A percentile compares a stretch with the other conserved stretches of the same genome.
These are phyloP conservation scores for Yamadazyma conglobata DNA, from an alignment of 1,139 yeast genomes.

Conservation along the genomic window DNA sequence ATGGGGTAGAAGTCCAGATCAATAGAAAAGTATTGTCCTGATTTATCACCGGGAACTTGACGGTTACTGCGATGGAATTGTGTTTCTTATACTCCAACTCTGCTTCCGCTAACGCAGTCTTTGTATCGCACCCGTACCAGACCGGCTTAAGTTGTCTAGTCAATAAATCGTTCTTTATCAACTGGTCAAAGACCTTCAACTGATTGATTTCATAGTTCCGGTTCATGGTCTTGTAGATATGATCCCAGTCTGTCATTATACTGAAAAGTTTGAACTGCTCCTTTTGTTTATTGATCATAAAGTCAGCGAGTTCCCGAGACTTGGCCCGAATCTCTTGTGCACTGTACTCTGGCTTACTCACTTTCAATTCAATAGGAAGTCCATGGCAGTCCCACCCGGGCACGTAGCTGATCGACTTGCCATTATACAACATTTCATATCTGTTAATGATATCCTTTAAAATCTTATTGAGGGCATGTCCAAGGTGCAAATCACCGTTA, in stretches of 20 bases:
- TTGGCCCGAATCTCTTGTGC: conserved; percentile 51
- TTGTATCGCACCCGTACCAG: conserved; percentile 94
- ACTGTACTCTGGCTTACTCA: conserved; percentile 45
- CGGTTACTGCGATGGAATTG: conserved; percentile 65
- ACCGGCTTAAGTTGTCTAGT: conserved; percentile 90
- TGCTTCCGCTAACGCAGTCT: conserved; percentile 94
- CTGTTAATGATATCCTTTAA: conserved; percentile 83
- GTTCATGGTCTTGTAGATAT: conserved; percentile 70
- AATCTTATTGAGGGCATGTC: conserved; percentile 89
- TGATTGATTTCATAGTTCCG: conserved; percentile 73
- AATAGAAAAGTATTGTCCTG: conserved; percentile 26
- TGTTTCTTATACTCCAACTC: conserved; percentile 88
- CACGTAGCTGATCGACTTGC: conserved; percentile 61
- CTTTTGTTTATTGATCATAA: conserved; percentile 62
- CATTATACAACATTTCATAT: conserved; percentile 55
- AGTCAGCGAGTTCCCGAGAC: conserved; percentile 66
- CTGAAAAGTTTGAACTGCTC: conserved; percentile 65
- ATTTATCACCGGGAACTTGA: conserved; percentile 43
- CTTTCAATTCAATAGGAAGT: conserved; percentile 88
- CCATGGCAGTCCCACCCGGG: conserved; percentile 99
- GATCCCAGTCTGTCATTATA: conserved; percentile 77
- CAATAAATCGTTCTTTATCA: conserved; percentile 66
- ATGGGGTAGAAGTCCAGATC: conserved; percentile 98
- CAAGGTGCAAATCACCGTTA: conserved; percentile 88
- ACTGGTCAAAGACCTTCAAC: conserved; percentile 60